Conservation (phyloP, 2,329 filamentous ascomycete genomes). For the Nemania sp. region DNA sequence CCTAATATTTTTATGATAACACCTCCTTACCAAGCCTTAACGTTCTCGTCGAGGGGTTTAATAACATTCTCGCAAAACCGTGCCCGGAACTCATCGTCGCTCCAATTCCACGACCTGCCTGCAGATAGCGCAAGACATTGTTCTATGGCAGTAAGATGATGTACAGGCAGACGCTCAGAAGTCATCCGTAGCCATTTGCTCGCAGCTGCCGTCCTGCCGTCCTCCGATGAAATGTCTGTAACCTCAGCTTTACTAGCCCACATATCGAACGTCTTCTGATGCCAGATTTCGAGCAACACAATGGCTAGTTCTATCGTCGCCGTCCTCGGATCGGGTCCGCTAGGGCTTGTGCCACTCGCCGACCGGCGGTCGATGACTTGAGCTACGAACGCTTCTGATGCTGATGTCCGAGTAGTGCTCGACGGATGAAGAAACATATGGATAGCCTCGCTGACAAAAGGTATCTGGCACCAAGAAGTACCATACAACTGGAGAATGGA, state of each 20-base stretch:
- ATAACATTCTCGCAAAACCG: constrained; percentile 8
- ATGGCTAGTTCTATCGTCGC: constrained; percentile 33
- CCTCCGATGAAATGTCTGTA: neutral
- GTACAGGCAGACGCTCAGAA: constrained; percentile 3
- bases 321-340: constrained; percentile 17
- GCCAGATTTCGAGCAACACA: constrained; percentile 33
- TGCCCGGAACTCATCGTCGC: neutral
- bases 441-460: neutral
- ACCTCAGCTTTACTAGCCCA: constrained; percentile 6
- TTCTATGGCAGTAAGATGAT: constrained; percentile 3
- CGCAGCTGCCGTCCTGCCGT: constrained; percentile 6
- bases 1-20: no score
- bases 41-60: constrained; percentile 2
- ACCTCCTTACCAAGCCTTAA: neutral
- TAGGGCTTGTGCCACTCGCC: no score
- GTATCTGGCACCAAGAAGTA: neutral
- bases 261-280: constrained; percentile 26
- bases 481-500: neutral
- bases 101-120: neutral
- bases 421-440: neutral
- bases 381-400: neutral
- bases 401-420: neutral
- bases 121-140: constrained; percentile 11
- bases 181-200: constrained; percentile 11
- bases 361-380: no score